phyloP scores from a whole-genome alignment of 805 yeast genomes.

The Debaryomyces hansenii region DNA sequence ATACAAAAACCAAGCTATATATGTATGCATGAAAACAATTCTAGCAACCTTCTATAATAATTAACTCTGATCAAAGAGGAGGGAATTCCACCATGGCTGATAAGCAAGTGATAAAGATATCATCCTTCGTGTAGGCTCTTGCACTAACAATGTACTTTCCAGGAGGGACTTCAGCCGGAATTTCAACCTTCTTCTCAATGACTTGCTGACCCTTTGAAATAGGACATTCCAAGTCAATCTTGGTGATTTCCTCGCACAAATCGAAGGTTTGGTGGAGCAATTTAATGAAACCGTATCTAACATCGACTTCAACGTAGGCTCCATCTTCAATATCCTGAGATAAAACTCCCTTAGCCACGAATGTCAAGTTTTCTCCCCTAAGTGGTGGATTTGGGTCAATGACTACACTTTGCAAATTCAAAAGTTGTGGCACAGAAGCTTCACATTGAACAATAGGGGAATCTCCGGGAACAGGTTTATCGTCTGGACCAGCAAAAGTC shows the following conservation, averaged over 20 bases:
- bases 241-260: constrained; percentile 81
- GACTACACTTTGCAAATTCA: constrained; percentile 58
- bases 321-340: constrained; percentile 66
- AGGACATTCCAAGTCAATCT: constrained; percentile 87
- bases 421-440: constrained; percentile 56
- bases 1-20: no score
- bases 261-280: constrained; percentile 88
- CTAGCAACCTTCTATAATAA: no score
- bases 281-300: constrained; percentile 87
- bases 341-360: constrained; percentile 71
- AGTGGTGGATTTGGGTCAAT: constrained; percentile 86
- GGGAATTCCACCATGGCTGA: constrained; percentile 68
- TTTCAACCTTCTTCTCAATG: constrained; percentile 70
- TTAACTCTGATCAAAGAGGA: constrained; percentile 10
- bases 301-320: constrained; percentile 92
- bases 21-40: no score
- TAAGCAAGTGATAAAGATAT: constrained; percentile 79
- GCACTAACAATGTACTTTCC: constrained; percentile 87
- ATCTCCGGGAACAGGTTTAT: constrained; percentile 83
- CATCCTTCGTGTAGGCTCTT: constrained; percentile 85
- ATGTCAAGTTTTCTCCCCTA: constrained; percentile 80
- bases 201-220: constrained; percentile 65
- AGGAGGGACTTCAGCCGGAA: constrained; percentile 93
- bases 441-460: constrained; percentile 86
- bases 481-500: constrained; percentile 38